Percentiles rank a stretch among this genome's conserved stretches.
Conservation (phyloP, 2,329 filamentous ascomycete species). For the Diaporthe helianthi region DNA sequence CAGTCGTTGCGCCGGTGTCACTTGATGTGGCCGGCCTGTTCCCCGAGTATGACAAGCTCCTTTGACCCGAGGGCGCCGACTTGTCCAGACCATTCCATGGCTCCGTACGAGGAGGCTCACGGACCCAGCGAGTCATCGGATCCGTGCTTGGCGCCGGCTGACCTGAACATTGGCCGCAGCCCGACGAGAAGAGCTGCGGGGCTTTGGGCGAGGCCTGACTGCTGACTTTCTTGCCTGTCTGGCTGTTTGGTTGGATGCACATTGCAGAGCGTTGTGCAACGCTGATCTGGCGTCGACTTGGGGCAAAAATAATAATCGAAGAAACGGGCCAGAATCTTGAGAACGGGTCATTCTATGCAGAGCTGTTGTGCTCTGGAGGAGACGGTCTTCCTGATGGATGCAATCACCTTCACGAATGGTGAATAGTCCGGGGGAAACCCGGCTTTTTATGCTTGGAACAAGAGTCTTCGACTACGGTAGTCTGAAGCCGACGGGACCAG, state of each 20-base stretch:
- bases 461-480: background rate
- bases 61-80: background rate
- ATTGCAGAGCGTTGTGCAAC: background rate
- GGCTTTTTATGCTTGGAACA: background rate
- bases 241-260: slow-evolving; percentile 1
- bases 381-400: background rate
- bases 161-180: background rate
- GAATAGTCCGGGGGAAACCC: background rate
- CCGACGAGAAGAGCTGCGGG: background rate
- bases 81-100: slow-evolving; percentile 10
- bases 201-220: too few relatives aligned
- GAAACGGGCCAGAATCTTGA: background rate
- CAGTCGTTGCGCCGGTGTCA: slow-evolving; percentile 1
- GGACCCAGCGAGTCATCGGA: slow-evolving; percentile 21
- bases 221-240: background rate
- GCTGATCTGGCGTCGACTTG: background rate
- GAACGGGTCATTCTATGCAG: background rate
- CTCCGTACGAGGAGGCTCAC: background rate
- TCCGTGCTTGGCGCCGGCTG: background rate
- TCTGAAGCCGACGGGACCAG: background rate
- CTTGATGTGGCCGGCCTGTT: background rate
- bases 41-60: background rate
- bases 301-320: background rate
- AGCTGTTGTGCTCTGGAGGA: background rate
- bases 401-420: background rate